A percentile compares a stretch with the other conserved stretches of the same genome.
Conservation (phyloP, 176 grass and related monocot genomes). For the Typha latifolia region DNA sequence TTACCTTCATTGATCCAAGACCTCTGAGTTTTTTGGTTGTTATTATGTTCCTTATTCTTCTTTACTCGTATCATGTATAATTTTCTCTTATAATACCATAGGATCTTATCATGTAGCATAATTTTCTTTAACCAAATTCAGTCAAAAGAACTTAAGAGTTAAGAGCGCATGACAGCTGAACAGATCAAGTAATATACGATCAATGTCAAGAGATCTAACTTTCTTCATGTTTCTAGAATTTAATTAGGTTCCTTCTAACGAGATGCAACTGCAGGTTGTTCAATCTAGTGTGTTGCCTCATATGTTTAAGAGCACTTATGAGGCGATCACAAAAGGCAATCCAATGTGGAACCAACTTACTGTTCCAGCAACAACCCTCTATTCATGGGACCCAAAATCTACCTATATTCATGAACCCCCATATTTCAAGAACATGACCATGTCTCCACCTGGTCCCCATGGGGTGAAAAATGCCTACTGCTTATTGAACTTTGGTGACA, state of each 20-base stretch:
- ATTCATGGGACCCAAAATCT: not conserved
- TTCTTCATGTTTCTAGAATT: not conserved
- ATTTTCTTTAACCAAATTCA: not conserved
- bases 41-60: not conserved
- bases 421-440: not conserved
- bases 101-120: not conserved
- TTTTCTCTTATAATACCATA: not conserved
- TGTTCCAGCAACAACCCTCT: not conserved
- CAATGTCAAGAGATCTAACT: not conserved
- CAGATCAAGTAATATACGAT: too few relatives aligned
- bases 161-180: too few relatives aligned
- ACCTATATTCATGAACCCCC: conserved; percentile 1
- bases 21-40: not conserved
- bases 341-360: conserved; percentile 2
- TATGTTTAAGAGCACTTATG: conserved; percentile 5
- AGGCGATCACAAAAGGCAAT: conserved; percentile 3
- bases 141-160: not conserved
- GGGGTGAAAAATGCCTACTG: conserved; percentile 1
- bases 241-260: not conserved
- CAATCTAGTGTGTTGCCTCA: not conserved
- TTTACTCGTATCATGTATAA: not conserved
- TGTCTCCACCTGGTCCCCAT: not conserved
- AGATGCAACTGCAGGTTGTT: not conserved
- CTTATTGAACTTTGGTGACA: conserved; percentile 4
- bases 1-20: too few relatives aligned